Evolutionary conservation across 495 filamentous ascomycete genomes (phyloP).

Genomic region (Physcia stellaris): DNA sequence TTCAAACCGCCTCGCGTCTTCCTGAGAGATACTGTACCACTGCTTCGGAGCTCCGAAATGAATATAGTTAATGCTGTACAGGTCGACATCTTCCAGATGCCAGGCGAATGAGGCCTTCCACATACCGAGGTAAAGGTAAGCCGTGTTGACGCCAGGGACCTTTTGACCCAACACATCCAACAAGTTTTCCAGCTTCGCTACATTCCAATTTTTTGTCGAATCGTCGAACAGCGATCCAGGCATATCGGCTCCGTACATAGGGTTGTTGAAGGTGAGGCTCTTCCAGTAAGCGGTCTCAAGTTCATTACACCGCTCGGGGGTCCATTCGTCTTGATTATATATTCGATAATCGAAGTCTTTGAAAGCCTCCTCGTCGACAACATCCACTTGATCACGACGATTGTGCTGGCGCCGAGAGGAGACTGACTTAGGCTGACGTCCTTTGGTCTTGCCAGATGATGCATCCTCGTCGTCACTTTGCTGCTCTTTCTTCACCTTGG

Average conservation of each 20-base stretch:
- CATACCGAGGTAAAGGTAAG: constrained; percentile 97
- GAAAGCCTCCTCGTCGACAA: constrained; percentile 74
- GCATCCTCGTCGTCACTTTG: constrained; percentile 38
- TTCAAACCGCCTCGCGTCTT: constrained; percentile 88
- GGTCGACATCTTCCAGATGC: constrained; percentile 96
- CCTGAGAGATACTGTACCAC: constrained; percentile 98
- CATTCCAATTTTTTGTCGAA: constrained; percentile 73
- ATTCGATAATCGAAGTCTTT: constrained; percentile 80
- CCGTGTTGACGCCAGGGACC: constrained; percentile 93
- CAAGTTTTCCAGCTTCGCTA: constrained; percentile 84
- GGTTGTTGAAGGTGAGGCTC: constrained; percentile 83
- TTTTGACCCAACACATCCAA: constrained; percentile 91
- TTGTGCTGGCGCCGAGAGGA: constrained; percentile 68
- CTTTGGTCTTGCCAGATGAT: constrained; percentile 31
- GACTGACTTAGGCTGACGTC: constrained; percentile 42
- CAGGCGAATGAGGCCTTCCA: constrained; percentile 99
- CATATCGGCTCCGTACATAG: constrained; percentile 94
- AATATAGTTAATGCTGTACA: constrained; percentile 99
- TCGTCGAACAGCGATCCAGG: constrained; percentile 93
- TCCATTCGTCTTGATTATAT: constrained; percentile 69
- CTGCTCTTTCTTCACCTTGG: constrained; percentile 34
- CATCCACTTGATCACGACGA: constrained; percentile 54
- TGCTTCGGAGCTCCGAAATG: constrained; percentile 98
- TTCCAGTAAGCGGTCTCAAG: constrained; percentile 93
- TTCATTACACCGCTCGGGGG: constrained; percentile 81